phyloP scores from a whole-genome alignment of 202 grass and related monocot genomes.

The Thinopyrum obtusiflorum region DNA sequence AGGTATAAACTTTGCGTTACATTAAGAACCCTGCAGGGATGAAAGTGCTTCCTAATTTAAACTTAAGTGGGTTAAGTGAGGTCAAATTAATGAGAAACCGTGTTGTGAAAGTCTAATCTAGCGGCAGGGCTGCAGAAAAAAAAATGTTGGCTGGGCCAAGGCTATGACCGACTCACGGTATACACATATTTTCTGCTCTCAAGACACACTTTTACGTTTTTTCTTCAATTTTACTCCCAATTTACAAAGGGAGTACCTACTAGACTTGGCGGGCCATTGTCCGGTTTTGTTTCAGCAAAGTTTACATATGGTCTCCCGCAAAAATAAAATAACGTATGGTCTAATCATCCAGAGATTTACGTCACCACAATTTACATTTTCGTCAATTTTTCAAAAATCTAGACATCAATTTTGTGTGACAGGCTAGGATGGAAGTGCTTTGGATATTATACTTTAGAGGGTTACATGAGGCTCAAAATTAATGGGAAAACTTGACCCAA shows the following conservation, averaged over 20 bases:
- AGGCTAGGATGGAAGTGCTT: background rate
- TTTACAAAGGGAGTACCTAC: too few relatives aligned
- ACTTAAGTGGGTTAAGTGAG: background rate
- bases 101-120: background rate
- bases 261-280: too few relatives aligned
- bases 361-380: too few relatives aligned
- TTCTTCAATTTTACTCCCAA: too few relatives aligned
- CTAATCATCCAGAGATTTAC: background rate
- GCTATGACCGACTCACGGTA: too few relatives aligned
- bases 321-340: too few relatives aligned
- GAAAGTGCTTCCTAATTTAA: background rate
- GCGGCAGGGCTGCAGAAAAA: background rate
- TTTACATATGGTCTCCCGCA: too few relatives aligned
- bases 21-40: background rate
- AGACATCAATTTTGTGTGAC: background rate
- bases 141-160: too few relatives aligned
- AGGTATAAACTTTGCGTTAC: background rate
- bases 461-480: background rate
- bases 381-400: too few relatives aligned
- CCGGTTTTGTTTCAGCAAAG: too few relatives aligned
- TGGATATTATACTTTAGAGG: background rate
- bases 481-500: background rate
- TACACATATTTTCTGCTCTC: too few relatives aligned
- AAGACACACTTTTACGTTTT: too few relatives aligned
- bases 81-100: background rate